Conservation (phyloP, 208 protist species). For the Wallacemonas collosoma region DNA sequence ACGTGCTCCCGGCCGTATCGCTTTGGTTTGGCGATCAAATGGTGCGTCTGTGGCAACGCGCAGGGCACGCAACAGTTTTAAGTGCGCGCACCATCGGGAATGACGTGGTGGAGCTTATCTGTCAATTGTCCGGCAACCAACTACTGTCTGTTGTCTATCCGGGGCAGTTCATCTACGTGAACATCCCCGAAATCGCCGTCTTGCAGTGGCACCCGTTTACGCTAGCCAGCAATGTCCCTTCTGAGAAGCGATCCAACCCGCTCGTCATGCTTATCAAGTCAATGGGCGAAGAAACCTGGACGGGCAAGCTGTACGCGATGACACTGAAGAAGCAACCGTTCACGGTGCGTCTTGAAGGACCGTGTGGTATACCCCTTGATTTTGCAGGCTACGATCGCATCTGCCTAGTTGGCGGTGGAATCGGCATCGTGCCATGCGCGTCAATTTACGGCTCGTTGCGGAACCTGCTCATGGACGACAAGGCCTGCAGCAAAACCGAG, state of each 20-base stretch:
- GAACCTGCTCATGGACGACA: background rate
- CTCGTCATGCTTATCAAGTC: constrained; percentile 54
- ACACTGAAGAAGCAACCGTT: constrained; percentile 25
- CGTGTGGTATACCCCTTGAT: constrained; percentile 40
- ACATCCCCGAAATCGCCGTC: constrained; percentile 54
- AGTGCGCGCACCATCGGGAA: constrained; percentile 22
- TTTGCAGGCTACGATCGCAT: constrained; percentile 37
- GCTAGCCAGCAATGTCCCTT: constrained; percentile 18
- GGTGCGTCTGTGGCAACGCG: constrained; percentile 43
- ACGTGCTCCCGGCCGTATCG: constrained; percentile 55
- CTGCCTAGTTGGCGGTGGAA: constrained; percentile 49
- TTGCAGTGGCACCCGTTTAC: constrained; percentile 79
- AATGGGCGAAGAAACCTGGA: constrained; percentile 56
- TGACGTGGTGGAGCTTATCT: constrained; percentile 26
- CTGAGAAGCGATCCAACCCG: background rate
- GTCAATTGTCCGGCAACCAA: background rate
- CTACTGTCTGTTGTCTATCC: constrained; percentile 20
- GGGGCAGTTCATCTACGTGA: constrained; percentile 58
- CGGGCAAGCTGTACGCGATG: constrained; percentile 33
- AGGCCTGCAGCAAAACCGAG: too few relatives aligned
- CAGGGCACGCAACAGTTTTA: constrained; percentile 25
- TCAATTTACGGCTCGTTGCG: constrained; percentile 38
- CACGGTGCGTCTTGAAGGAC: constrained; percentile 45
- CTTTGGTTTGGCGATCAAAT: constrained; percentile 57
- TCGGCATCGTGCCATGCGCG: constrained; percentile 49